A percentile compares a stretch with the other conserved stretches of the same genome.
Evolutionary conservation across 495 filamentous ascomycete species (phyloP).

Genomic region (Penicillium herquei): DNA sequence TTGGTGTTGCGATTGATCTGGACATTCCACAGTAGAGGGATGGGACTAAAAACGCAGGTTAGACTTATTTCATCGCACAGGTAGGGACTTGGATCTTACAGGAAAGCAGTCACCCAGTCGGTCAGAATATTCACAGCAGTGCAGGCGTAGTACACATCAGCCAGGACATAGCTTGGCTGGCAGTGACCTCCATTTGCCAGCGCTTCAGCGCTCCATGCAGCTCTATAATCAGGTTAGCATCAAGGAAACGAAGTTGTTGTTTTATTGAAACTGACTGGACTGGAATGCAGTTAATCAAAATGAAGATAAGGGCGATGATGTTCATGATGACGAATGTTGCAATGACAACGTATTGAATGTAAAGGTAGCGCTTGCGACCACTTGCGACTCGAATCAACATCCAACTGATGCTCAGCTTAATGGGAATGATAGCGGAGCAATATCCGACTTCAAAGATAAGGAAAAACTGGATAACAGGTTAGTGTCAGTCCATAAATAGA

Average conservation of each 20-base stretch:
- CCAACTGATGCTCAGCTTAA: constrained; percentile 30
- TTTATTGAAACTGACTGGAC: constrained; percentile 10
- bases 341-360: constrained; percentile 22
- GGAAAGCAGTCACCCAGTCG: constrained; percentile 42
- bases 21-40: constrained; percentile 48
- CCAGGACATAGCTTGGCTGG: constrained; percentile 19
- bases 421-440: constrained; percentile 27
- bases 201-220: constrained; percentile 17
- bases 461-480: constrained; percentile 16
- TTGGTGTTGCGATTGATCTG: constrained; percentile 47
- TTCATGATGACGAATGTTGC: constrained; percentile 18
- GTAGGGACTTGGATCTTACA: constrained; percentile 28
- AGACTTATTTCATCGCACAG: not conserved
- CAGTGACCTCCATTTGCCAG: constrained; percentile 21
- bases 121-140: constrained; percentile 28
- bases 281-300: constrained; percentile 25
- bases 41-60: constrained; percentile 24
- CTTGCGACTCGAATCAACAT: constrained; percentile 28
- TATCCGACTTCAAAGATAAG: constrained; percentile 30
- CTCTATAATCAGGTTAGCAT: constrained; percentile 12
- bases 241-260: not conserved
- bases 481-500: not conserved
- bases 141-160: constrained; percentile 26
- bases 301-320: constrained; percentile 26
- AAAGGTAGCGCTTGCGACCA: constrained; percentile 20